Evolutionary conservation across 2,329 filamentous ascomycete species (phyloP).

Genomic region (Beauveria asiatica): DNA sequence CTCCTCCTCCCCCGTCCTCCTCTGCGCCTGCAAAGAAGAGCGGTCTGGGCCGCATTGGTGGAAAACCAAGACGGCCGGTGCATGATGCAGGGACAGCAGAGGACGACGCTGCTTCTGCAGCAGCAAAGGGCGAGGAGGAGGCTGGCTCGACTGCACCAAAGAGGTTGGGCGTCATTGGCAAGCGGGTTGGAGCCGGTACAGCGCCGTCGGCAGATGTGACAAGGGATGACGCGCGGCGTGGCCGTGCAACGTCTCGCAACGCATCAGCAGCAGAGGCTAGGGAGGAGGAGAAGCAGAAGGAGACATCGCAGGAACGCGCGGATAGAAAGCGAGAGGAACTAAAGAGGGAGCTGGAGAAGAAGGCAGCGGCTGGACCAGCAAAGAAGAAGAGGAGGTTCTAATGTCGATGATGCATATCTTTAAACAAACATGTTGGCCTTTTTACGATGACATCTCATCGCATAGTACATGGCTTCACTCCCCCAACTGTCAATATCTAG

Average conservation of each 20-base stretch:
- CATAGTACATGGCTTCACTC: not conserved
- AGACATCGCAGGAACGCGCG: constrained; percentile 37
- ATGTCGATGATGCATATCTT: not conserved
- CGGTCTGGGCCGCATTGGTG: constrained; percentile 34
- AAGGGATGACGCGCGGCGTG: constrained; percentile 15
- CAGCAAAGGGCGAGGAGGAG: constrained; percentile 12
- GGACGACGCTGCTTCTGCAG: constrained; percentile 6
- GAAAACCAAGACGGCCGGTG: constrained; percentile 15
- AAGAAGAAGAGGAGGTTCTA: constrained; percentile 51
- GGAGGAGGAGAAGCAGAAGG: constrained; percentile 26
- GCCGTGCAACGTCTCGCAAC: constrained; percentile 15
- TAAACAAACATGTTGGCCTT: not conserved
- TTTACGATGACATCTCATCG: not conserved
- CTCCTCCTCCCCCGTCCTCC: constrained; percentile 16
- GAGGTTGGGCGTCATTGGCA: constrained; percentile 28
- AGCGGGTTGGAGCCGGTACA: constrained; percentile 15
- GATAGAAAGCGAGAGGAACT: constrained; percentile 44
- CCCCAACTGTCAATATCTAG: not conserved
- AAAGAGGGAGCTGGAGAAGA: constrained; percentile 45
- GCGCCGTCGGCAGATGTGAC: not conserved
- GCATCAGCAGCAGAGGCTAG: constrained; percentile 19
- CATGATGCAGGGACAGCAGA: constrained; percentile 10
- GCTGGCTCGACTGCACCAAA: constrained; percentile 10
- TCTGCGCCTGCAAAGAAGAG: constrained; percentile 20
- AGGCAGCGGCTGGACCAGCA: constrained; percentile 38